Base-by-base conservation (phyloP, 1,139 yeast species). In the Dujonia santamariae region DNA sequence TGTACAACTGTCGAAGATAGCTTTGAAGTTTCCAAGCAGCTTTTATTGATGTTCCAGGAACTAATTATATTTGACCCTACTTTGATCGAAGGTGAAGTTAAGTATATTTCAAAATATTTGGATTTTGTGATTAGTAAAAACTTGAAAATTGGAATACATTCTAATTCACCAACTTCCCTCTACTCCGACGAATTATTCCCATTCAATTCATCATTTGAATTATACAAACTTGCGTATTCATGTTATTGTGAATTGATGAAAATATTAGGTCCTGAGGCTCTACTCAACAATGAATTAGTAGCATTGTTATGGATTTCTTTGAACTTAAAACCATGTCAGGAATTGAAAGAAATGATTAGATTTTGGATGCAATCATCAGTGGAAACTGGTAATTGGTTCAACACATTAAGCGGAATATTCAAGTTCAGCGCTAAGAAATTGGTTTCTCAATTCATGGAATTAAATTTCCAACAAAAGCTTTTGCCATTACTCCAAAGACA, bases 401-500 rank as follows among this genome's bases (percentile, higher is more conserved):
- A 54, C 3, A 67, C 63, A 7, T 53, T 70, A 38, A 63, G 55
- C 34, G 58, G 70, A 0, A 49, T 70, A 27, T 66, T 62, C 46
- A 62, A 57, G 37, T 48, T 61, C 26, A 62, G 71, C 19, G 55
- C 67, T 11, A 63, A 59, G 42, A 65, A 61, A 39, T 49, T 70
- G 31, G 53, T 57, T n/a, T 63, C 65, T 2, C 61, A 66, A 3
- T 68, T 61, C 34, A 51, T 67, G 20, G 73, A 67, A 32, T 38
- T 51, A 1, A 63, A 67, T 34, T 69, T 54, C 39, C 72, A 55
- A 40, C 72, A 63, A 33, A 69, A 68, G 42, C 48, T 70, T 19
- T 50, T 69, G 30, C 75, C 75, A 3, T 56, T 68, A 35, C 61
- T 54, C 45, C 75, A 69, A 43, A 53, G 75, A 43, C 67, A 61